Percentiles rank a stretch among this genome's conserved stretches.
These are phyloP conservation scores for Strigomonas galati DNA, from an alignment of 208 protist genomes.

Conservation along the genomic window DNA sequence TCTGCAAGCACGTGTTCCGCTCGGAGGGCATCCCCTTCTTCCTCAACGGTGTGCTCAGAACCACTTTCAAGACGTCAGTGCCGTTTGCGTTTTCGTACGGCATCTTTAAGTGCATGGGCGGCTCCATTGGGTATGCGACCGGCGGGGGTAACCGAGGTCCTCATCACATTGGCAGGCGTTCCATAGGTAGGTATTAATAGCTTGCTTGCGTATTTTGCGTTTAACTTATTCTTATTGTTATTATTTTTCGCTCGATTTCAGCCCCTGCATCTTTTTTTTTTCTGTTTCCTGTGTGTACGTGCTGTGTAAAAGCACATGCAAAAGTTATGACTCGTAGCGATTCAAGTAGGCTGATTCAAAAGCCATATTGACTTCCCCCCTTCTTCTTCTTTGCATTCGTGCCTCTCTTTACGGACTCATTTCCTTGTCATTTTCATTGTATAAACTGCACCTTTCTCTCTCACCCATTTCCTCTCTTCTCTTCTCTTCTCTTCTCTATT, in stretches of 20 bases:
- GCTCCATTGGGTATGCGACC: slow-evolving; percentile 55
- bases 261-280: slow-evolving; percentile 7
- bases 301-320: too few relatives aligned
- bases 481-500: slow-evolving; percentile 3
- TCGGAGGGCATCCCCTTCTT: slow-evolving; percentile 77
- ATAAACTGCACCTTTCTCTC: too few relatives aligned
- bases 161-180: slow-evolving; percentile 28
- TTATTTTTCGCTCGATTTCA: slow-evolving; percentile 16
- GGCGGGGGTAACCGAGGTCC: slow-evolving; percentile 18
- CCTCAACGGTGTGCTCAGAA: slow-evolving; percentile 63
- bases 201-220: too few relatives aligned
- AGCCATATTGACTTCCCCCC: too few relatives aligned
- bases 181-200: slow-evolving; percentile 31
- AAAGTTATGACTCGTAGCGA: too few relatives aligned
- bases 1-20: slow-evolving; percentile 47
- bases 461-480: not conserved
- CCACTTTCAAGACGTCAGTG: slow-evolving; percentile 82
- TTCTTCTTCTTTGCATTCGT: too few relatives aligned
- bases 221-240: slow-evolving; percentile 1
- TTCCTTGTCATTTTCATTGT: too few relatives aligned
- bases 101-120: slow-evolving; percentile 63
- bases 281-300: not conserved
- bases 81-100: slow-evolving; percentile 83
- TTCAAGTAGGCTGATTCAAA: too few relatives aligned
- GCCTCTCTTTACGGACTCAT: too few relatives aligned